Base-by-base conservation (phyloP, 1,284 basidiomycete species). In the Marasmius tenuissimus region DNA sequence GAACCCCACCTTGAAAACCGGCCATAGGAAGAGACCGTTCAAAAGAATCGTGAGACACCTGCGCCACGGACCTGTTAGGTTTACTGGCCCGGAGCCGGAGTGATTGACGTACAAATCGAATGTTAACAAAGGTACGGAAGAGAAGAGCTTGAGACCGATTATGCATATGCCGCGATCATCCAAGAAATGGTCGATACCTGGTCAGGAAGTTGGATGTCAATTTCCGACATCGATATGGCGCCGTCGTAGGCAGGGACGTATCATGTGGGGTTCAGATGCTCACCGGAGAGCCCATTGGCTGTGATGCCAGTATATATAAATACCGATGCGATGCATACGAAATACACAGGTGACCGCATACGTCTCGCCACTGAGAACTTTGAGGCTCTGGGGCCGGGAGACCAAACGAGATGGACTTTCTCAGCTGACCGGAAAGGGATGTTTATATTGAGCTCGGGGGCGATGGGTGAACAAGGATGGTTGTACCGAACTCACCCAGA, bases 61-160 rank as follows among this genome's bases (percentile, higher is more conserved):
- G 45, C 45, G n/a, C 8, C 1, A n/a, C 16, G 45, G 27, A 27
- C 20, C 14, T 7, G 45, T n/a, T 8, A 47, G n/a, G 7, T 47
- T 2, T n/a, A 8, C 8, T 14, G 8, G 16, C 9, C 16, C 20
- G 8, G 8, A 47, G n/a, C 40, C 6, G 8, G 45, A n/a, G 45
- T 18, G 9, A 8, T 47, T 27, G 27, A 60, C 72, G 57, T 51
- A 75, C 75, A 75, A 60, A 57, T 76, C 75, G 60, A 75, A 76
- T 9, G 68, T 62, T 22, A 76, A 62, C 8, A 76, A 59, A 20
- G 73, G 70, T n/a, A 75, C 70, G 8, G 75, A 75, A 0, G 72
- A 70, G n/a, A 70, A 65, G 3, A 65, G 68, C 51, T 72, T 73
- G 10, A 77, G 66, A 4, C 75, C 75, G 58, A 76, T 75, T 3